Percentiles rank a stretch among this genome's conserved stretches.
These are phyloP conservation scores for Xerocomellus intermedius DNA, from an alignment of 768 basidiomycete genomes.

Conservation along the genomic window DNA sequence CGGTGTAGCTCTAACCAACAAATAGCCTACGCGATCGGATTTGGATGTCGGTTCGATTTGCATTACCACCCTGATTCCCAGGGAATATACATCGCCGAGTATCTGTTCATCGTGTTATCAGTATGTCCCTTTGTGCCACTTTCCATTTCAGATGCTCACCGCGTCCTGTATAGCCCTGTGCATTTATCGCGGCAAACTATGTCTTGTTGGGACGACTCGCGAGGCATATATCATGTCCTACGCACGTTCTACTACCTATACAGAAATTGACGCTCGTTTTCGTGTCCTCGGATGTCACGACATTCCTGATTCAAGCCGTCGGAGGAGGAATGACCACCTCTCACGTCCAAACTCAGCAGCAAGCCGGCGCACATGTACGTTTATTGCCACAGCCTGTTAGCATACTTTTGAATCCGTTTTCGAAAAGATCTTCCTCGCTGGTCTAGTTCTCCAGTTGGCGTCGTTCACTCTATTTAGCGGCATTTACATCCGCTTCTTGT, in stretches of 20 bases:
- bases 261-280: constrained; percentile 55
- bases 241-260: constrained; percentile 49
- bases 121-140: constrained; percentile 20
- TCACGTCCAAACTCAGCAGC: constrained; percentile 9
- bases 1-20: neutral
- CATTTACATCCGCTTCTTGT: constrained; percentile 49
- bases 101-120: constrained; percentile 60
- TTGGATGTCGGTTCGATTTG: constrained; percentile 55
- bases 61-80: constrained; percentile 52
- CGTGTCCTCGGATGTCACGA: constrained; percentile 59
- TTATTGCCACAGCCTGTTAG: neutral
- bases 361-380: constrained; percentile 39
- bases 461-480: constrained; percentile 51
- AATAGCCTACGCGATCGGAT: constrained; percentile 55
- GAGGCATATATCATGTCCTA: constrained; percentile 43
- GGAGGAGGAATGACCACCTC: constrained; percentile 5
- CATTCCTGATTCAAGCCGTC: constrained; percentile 62
- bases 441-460: constrained; percentile 52
- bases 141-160: constrained; percentile 11
- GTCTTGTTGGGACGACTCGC: constrained; percentile 63
- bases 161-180: constrained; percentile 52
- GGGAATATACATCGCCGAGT: constrained; percentile 53
- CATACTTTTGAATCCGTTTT: constrained; percentile 38
- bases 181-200: constrained; percentile 70
- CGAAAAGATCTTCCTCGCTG: constrained; percentile 54